Evolutionary conservation across 805 yeast genomes (phyloP).

Genomic region (Myxozyma monticola): DNA sequence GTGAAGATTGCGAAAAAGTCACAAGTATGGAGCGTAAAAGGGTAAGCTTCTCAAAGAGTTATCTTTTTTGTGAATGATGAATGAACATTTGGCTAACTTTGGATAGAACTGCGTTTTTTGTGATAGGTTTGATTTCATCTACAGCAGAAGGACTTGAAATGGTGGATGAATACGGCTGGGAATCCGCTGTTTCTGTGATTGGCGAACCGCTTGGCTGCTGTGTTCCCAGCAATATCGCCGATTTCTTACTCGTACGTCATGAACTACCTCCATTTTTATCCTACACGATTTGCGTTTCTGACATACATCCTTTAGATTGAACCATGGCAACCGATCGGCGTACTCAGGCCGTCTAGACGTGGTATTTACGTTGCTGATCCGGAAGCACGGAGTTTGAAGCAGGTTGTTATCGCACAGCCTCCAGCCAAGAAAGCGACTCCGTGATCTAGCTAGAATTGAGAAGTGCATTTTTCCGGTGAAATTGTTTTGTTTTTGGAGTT

Average conservation of each 20-base stretch:
- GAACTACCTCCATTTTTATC: neutral
- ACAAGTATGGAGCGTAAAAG: constrained; percentile 61
- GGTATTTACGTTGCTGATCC: constrained; percentile 26
- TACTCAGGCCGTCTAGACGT: constrained; percentile 24
- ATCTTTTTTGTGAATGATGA: too few relatives aligned
- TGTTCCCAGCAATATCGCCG: constrained; percentile 17
- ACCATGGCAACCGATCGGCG: constrained; percentile 10
- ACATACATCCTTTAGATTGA: constrained; percentile 10
- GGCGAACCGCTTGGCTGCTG: constrained; percentile 41
- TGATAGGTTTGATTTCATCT: constrained; percentile 68
- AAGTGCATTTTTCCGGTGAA: too few relatives aligned
- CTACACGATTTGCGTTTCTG: neutral
- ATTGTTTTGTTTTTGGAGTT: too few relatives aligned
- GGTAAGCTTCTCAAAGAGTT: constrained; percentile 39
- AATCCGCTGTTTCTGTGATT: constrained; percentile 47
- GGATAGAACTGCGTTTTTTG: constrained; percentile 63
- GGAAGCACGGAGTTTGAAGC: constrained; percentile 13
- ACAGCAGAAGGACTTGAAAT: constrained; percentile 82
- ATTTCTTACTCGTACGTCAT: constrained; percentile 11
- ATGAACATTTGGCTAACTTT: neutral
- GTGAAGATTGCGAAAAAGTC: constrained; percentile 51
- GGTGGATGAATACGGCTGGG: constrained; percentile 80
- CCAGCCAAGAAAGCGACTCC: too few relatives aligned
- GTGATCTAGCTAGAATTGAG: too few relatives aligned
- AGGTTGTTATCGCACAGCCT: constrained; percentile 21